Conservation (phyloP, 2,329 filamentous ascomycete genomes). For the Curvularia sp. region DNA sequence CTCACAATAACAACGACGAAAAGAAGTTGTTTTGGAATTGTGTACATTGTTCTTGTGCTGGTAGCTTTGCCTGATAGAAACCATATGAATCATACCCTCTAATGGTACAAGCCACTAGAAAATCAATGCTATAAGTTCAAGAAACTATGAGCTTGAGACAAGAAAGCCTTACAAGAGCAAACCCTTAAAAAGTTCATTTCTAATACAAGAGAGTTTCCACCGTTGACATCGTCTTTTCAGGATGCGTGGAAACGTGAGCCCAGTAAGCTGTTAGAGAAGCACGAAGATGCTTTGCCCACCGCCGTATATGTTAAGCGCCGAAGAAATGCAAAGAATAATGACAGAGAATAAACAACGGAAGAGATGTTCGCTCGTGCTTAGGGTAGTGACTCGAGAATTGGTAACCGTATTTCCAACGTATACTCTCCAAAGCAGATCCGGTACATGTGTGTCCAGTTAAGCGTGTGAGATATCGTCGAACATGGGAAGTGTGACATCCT, state of each 20-base stretch:
- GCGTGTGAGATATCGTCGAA: constrained; percentile 6
- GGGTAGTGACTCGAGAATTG: too few species aligned
- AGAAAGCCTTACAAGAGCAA: neutral
- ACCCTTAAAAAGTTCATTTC: neutral
- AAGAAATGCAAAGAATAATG: neutral
- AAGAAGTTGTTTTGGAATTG: too few species aligned
- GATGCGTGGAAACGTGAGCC: neutral
- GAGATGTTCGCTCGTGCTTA: neutral
- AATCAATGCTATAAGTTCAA: too few species aligned
- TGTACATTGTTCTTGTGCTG: too few species aligned
- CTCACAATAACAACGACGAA: too few species aligned
- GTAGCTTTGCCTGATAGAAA: too few species aligned
- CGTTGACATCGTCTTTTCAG: neutral
- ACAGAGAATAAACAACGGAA: neutral
- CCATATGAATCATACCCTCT: too few species aligned
- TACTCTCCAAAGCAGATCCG: neutral
- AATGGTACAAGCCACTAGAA: too few species aligned
- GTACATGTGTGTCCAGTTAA: constrained; percentile 1
- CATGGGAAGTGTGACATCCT: constrained; percentile 29
- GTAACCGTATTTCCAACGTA: neutral
- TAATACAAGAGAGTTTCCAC: neutral
- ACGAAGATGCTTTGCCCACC: neutral
- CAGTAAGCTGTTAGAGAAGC: neutral
- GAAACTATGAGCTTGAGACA: neutral
- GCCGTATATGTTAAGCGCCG: neutral